Percentiles rank a stretch among this genome's conserved stretches.
Evolutionary conservation across 371 early-diverging fungal genomes (phyloP).

Genomic region (Apophysomyces variabilis): DNA sequence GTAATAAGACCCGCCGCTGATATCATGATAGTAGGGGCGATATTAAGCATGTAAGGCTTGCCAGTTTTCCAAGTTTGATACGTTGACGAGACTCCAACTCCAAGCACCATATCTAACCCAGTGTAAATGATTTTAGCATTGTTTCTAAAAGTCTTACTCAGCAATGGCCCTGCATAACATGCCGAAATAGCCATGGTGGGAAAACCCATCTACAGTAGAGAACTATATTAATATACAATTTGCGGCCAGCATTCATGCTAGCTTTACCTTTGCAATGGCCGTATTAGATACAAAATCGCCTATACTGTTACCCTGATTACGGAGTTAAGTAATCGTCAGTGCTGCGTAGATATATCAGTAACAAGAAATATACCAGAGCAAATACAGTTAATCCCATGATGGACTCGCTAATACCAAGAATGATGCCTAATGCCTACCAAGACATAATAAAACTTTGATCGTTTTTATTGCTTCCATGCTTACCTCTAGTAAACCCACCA

Average conservation of each 20-base stretch:
- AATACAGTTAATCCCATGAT: slow-evolving; percentile 86
- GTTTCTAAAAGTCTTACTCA: slow-evolving; percentile 53
- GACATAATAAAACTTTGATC: background rate
- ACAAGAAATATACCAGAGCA: slow-evolving; percentile 61
- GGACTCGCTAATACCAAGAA: slow-evolving; percentile 76
- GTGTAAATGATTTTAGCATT: background rate
- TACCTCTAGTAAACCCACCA: slow-evolving; percentile 69
- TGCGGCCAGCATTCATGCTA: background rate
- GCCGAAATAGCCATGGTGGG: slow-evolving; percentile 87
- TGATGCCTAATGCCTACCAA: slow-evolving; percentile 67
- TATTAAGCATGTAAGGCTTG: slow-evolving; percentile 45
- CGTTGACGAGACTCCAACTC: slow-evolving; percentile 75
- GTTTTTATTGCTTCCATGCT: background rate
- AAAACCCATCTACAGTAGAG: slow-evolving; percentile 64
- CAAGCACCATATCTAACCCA: slow-evolving; percentile 67
- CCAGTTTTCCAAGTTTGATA: slow-evolving; percentile 56
- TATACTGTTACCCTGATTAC: slow-evolving; percentile 73
- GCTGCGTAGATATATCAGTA: background rate
- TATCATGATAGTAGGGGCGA: slow-evolving; percentile 62
- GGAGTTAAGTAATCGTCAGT: background rate
- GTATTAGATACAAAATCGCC: slow-evolving; percentile 87
- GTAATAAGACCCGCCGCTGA: slow-evolving; percentile 56
- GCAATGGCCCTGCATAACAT: slow-evolving; percentile 83
- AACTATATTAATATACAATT: background rate
- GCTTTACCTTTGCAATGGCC: slow-evolving; percentile 69